Evolutionary conservation across 2,329 filamentous ascomycete species (phyloP).

Genomic region (Dothistroma septosporum): DNA sequence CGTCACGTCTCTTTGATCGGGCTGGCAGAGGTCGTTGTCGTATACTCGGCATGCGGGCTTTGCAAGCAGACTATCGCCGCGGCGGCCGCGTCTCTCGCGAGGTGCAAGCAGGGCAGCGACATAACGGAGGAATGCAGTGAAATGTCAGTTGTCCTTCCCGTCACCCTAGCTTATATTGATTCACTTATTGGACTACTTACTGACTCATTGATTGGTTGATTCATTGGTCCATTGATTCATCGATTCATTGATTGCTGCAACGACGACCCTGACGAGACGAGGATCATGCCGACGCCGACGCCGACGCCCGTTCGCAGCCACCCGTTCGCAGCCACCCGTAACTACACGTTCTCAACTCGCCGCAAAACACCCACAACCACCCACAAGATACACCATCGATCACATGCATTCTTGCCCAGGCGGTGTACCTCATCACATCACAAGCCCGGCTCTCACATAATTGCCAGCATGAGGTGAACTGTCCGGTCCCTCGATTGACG

Average conservation of each 20-base stretch:
- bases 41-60: not conserved
- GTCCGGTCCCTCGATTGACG: not conserved
- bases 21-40: not conserved
- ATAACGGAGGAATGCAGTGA: not conserved
- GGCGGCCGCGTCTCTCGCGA: not conserved
- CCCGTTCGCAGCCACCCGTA: too few relatives aligned
- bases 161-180: too few relatives aligned
- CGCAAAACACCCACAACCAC: too few relatives aligned
- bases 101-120: not conserved
- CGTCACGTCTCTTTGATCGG: not conserved
- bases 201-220: too few relatives aligned
- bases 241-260: not conserved
- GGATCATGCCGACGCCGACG: too few relatives aligned
- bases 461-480: not conserved
- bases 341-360: too few relatives aligned
- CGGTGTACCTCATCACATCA: not conserved
- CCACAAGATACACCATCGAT: too few relatives aligned
- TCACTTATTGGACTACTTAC: too few relatives aligned
- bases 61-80: not conserved
- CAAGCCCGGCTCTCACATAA: slow-evolving; percentile 6
- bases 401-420: too few relatives aligned
- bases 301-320: too few relatives aligned
- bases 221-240: too few relatives aligned
- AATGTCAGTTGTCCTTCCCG: not conserved
- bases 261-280: not conserved